Evolutionary conservation across 192 early-diverging fungal species (phyloP).

Genomic region (Entrophospora sp.): DNA sequence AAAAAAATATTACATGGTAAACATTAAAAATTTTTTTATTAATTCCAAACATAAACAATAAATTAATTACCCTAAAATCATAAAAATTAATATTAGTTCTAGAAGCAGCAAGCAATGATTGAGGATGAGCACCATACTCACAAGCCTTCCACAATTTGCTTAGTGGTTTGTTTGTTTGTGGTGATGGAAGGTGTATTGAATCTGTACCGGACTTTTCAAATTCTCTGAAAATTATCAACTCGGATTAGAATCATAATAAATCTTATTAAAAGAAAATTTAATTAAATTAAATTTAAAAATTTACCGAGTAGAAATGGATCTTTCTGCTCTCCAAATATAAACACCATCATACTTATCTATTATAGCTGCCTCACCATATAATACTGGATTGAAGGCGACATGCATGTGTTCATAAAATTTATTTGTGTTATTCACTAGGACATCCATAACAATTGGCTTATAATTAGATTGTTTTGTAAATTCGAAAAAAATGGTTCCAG

Average conservation of each 20-base stretch:
- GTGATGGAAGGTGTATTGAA: not conserved
- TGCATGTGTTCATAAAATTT: not conserved
- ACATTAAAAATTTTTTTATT: not conserved
- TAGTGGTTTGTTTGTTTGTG: not conserved
- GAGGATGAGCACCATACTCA: constrained; percentile 14
- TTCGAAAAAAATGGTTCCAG: constrained; percentile 14
- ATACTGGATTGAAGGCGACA: constrained; percentile 13
- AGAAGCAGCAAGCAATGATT: constrained; percentile 10
- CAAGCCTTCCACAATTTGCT: not conserved
- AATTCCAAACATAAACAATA: not conserved
- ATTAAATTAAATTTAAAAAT: not conserved
- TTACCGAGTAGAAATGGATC: not conserved
- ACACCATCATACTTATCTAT: constrained; percentile 5
- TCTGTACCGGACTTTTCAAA: not conserved
- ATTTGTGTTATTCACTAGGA: not conserved
- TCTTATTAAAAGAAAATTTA: not conserved
- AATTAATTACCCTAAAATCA: constrained; percentile 18
- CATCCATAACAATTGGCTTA: not conserved
- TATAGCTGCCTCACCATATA: constrained; percentile 20
- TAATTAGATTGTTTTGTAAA: not conserved
- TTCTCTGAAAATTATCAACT: not conserved
- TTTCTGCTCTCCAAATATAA: constrained; percentile 15
- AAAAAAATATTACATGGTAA: not conserved
- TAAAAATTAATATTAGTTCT: not conserved
- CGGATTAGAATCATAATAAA: not conserved